These are phyloP conservation scores for Dothistroma pini DNA, from an alignment of 2,329 filamentous ascomycete species.

Conservation along the genomic window DNA sequence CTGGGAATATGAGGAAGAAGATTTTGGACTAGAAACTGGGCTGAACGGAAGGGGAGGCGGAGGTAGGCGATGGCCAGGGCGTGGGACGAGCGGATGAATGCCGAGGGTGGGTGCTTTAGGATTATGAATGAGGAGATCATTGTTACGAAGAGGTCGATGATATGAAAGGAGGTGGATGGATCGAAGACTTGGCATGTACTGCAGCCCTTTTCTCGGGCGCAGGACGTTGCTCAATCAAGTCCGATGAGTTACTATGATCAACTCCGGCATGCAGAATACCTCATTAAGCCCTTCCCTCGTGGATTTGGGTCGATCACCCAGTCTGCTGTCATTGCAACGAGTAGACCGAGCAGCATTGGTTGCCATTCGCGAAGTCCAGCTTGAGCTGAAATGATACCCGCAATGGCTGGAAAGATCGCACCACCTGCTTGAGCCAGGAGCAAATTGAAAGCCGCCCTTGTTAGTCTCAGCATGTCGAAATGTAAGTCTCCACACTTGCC, in stretches of 20 bases:
- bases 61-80: constrained; percentile 38
- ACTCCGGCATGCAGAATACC: no score
- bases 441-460: constrained; percentile 16
- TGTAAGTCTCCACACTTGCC: constrained; percentile 32
- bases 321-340: constrained; percentile 38
- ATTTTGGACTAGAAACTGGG: constrained; percentile 35
- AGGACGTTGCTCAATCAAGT: no score
- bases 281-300: not conserved
- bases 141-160: constrained; percentile 29
- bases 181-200: no score
- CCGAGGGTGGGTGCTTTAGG: constrained; percentile 42
- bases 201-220: no score
- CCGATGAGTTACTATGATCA: no score
- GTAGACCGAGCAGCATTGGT: constrained; percentile 49
- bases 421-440: constrained; percentile 26
- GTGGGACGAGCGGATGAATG: constrained; percentile 41
- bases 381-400: constrained; percentile 25
- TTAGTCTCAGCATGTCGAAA: not conserved
- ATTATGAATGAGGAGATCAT: constrained; percentile 43
- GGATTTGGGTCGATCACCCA: constrained; percentile 22
- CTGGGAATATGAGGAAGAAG: constrained; percentile 32
- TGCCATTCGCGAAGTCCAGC: constrained; percentile 50
- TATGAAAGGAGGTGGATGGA: no score
- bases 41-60: constrained; percentile 38
- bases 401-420: constrained; percentile 22